Evolutionary conservation across 805 yeast genomes (phyloP).

Genomic region (Nakazawaea molendinolei): DNA sequence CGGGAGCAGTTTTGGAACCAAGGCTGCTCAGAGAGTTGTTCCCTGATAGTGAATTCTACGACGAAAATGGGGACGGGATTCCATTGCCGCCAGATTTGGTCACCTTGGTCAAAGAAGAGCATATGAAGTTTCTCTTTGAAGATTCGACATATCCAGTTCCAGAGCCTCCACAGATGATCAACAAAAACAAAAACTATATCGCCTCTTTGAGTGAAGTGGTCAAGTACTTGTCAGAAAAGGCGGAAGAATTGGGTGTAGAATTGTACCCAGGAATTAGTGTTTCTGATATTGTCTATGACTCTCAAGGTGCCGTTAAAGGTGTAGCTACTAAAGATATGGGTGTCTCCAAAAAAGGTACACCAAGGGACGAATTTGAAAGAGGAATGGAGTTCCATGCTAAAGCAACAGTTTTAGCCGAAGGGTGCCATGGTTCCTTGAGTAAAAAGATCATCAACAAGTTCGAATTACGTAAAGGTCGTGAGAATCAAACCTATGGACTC

Average conservation of each 20-base stretch:
- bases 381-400: conserved; percentile 97
- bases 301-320: conserved; percentile 65
- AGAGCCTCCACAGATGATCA: conserved; percentile 87
- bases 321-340: conserved; percentile 96
- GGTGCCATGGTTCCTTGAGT: conserved; percentile 94
- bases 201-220: conserved; percentile 79
- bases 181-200: conserved; percentile 75
- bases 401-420: conserved; percentile 87
- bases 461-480: conserved; percentile 55
- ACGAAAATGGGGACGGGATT: conserved; percentile 48
- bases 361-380: conserved; percentile 81
- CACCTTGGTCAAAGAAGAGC: conserved; percentile 70
- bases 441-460: conserved; percentile 69
- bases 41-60: conserved; percentile 54
- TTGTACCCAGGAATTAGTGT: conserved; percentile 88
- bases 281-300: conserved; percentile 62
- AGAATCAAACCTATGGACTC: conserved; percentile 87
- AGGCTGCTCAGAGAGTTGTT: conserved; percentile 78
- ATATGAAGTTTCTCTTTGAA: conserved; percentile 62
- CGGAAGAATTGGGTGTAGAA: conserved; percentile 92
- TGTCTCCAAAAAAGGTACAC: conserved; percentile 62
- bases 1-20: conserved; percentile 95
- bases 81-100: conserved; percentile 73
- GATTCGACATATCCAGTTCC: conserved; percentile 67
- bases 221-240: conserved; percentile 75